Conservation (phyloP, 176 grass and related monocot genomes). For the bread wheat (Triticum aestivum) region DNA sequence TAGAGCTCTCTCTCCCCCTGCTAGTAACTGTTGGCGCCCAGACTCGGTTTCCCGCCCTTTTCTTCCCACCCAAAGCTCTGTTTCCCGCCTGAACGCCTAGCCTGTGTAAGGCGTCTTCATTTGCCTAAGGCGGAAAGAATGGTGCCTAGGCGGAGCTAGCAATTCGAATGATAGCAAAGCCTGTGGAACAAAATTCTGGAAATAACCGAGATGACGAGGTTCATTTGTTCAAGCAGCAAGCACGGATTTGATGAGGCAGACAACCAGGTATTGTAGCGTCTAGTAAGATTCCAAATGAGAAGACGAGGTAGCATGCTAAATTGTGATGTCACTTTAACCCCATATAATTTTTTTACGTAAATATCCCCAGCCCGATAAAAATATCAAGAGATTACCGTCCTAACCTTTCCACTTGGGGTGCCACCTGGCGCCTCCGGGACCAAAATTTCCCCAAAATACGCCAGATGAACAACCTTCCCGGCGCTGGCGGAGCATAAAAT, state of each 20-base stretch:
- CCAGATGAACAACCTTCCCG: background rate
- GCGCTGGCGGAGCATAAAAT: slow-evolving; percentile 45
- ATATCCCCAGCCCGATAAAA: background rate
- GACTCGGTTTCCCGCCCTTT: too few relatives aligned
- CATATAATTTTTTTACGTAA: background rate
- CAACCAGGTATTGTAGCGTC: background rate
- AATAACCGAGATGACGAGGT: background rate
- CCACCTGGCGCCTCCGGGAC: background rate
- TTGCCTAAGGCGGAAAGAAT: too few relatives aligned
- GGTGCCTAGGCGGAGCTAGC: background rate
- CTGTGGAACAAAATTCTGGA: background rate
- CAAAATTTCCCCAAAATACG: slow-evolving; percentile 25
- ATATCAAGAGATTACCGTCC: background rate
- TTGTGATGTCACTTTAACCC: background rate
- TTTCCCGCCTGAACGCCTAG: too few relatives aligned
- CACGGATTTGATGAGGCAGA: background rate
- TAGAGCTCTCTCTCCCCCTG: too few relatives aligned
- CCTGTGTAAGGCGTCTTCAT: too few relatives aligned
- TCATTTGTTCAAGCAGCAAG: background rate
- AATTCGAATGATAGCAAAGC: background rate
- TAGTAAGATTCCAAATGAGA: background rate
- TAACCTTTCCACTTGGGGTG: background rate
- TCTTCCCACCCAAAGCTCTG: too few relatives aligned
- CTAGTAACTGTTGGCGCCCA: too few relatives aligned
- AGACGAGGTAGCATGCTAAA: too few relatives aligned